Evolutionary conservation across 2,329 filamentous ascomycete genomes (phyloP), one percentile per base, ranked within the genome.

Genomic region (Ophiostoma sp.): DNA sequence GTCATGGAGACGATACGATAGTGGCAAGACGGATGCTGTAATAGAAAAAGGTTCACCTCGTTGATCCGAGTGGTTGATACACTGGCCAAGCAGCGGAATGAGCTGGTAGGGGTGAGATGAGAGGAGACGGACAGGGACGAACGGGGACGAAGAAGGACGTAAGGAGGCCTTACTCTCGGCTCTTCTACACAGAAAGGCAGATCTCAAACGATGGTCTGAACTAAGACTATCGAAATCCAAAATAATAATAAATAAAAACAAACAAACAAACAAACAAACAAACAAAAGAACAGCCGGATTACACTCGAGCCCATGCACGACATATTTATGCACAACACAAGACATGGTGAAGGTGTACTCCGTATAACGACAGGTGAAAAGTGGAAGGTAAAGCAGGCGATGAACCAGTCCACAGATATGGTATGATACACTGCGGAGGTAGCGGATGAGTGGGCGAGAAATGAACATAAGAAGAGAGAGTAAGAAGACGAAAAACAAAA

Each of bases 401-500:
- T 27, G 27, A 27, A 27, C 49, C 49, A 55, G n/a, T 55, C n/a
- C 49, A 55, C 49, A 2, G 49, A 55, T 55, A 27, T 18, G 27
- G n/a, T 16, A 16, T 47, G 45, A 47, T 47, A 44, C 42, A 44
- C 8, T 5, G 42, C 7, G 27, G 49, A 55, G 27, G 27, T 27
- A 27, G 49, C 16, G 49, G 18, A 55, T 9, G 49, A 55, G 49
- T 55, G 49, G 49, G 49, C 27, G 49, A 27, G 49, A 7, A 7
- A 52, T 7, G 16, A 47, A 47, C 45, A 47, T 27, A 47, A 12
- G 49, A 27, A 27, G 6, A 36, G 49, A 27, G 49, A 55, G n/a
- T n/a, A 55, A 45, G n/a, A 55, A 55, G 49, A 55, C 49, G 49
- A 55, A 55, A 36, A 55, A 55, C 49, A 36, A 36, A 55, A 27